Base-by-base conservation (phyloP, 2,329 filamentous ascomycete genomes). In the Colletotrichum acutatum region DNA sequence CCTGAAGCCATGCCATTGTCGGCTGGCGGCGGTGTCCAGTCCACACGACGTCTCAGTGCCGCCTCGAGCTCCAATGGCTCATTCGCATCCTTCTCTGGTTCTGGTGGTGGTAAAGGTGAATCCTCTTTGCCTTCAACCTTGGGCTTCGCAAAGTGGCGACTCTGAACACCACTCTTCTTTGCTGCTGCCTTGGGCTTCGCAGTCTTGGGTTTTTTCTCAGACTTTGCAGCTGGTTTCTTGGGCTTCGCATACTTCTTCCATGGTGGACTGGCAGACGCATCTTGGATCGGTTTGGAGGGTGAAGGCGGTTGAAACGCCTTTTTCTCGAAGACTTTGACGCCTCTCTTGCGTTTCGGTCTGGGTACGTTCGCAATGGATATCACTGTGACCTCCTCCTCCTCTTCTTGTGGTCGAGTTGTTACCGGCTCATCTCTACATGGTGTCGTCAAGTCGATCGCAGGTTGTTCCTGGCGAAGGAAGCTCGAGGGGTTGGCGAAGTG, bases 1-100 rank as follows among this genome's bases (percentile, higher is more conserved):
- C 78, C 78, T 3, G 80, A 75, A 52, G 74, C 76, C 69, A 78
- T 72, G 3, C 79, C 70, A 1, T 75, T 76, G 54, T 84, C 85
- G 42, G 84, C 78, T 59, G 84, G 86, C 4, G 90, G 88, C 2
- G 92, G 93, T 1, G 93, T 95, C 93, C 93, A 95, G 71, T 91
- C 87, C 16, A 83, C 78, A 72, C 90, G 86, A 72, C 93, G 86
- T 58, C 83, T 84, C 30, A 88, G 79, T 8, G 92, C 93, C 58
- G 79, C 80, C 64, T 88, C 86, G 9, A 86, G 71, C 24, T 80
- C 76, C 3, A 85, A 76, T 0, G 83, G 78, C 61, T 83, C 82
- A n/a, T 79, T 66, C 19, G 22, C n/a, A 26, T 56, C 24, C 8
- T 74, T 22, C 52, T 72, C 60, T 22, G 46, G 16, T 14, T 34